Base-by-base conservation (phyloP, 75 land plant genomes). In the Cunninghamia lanceolata region DNA sequence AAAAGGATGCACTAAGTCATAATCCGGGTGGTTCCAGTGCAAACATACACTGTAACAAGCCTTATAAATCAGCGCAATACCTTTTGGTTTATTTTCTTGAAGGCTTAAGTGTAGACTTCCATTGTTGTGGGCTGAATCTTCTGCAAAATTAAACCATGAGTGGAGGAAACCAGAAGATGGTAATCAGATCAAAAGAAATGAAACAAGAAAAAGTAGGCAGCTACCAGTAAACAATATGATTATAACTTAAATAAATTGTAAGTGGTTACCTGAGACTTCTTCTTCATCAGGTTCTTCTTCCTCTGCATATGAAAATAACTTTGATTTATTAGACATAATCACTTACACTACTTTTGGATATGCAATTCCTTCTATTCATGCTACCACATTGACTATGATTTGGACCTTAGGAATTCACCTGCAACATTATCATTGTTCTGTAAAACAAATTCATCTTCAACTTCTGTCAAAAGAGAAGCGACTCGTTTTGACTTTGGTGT, bases 401-500 rank as follows among this genome's bases (percentile, higher is more conserved):
- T 39, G 83, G 19, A n/a, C 40, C 38, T 32, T n/a, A 9, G 32
- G 28, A 79, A 46, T 42, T 28, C 36, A 83, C 63, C 34, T 34
- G 50, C 86, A 93, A 89, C 91, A 40, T 19, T 14, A 30, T 90
- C 96, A 73, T 92, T 93, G 16, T 89, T 74, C 36, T 93, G 92
- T 39, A 92, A 92, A 35, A 86, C 28, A 71, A 87, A 84, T 76
- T 91, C 94, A 17, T 94, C 95, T 76, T 95, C 95, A 82, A 42
- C 88, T 79, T 89, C 91, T 34, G 28, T 86, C 82, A 87, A 39
- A 66, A 93, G 92, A 36, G 95, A 94, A 43, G 93, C 93, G 71
- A 93, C 88, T 35, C 95, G 92, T 88, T 94, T 98, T 83, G 56
- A 52, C 87, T 97, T 98, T 42, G 96, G 91, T 52, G 91, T 90